Percentiles rank a stretch among this genome's conserved stretches.
Evolutionary conservation across 495 filamentous ascomycete species (phyloP).

Genomic region (Podospora bellae-mahoneyi): DNA sequence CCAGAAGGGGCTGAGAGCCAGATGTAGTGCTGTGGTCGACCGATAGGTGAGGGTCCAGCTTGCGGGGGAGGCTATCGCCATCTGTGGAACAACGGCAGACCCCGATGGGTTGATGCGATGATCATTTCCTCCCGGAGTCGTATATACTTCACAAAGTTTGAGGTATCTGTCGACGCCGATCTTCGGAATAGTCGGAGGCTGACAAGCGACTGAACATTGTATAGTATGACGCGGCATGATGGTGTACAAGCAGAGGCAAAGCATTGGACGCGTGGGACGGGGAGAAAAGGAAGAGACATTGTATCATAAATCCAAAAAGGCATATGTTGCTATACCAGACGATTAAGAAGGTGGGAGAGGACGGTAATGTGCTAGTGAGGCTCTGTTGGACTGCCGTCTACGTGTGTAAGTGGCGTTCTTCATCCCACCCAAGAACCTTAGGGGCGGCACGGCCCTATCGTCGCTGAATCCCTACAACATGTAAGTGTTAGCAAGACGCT

Average conservation of each 20-base stretch:
- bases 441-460: background rate
- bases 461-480: background rate
- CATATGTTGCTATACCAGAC: background rate
- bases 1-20: background rate
- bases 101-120: background rate
- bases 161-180: background rate
- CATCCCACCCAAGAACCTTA: background rate
- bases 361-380: background rate
- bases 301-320: background rate
- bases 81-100: background rate
- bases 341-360: background rate
- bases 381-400: background rate
- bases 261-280: background rate
- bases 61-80: background rate
- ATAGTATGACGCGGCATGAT: background rate
- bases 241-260: background rate
- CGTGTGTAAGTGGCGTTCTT: background rate
- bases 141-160: background rate
- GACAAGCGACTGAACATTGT: background rate
- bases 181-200: background rate
- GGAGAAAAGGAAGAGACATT: background rate
- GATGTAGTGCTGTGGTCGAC: background rate
- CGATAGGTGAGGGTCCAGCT: too few species aligned
- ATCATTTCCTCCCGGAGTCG: background rate
- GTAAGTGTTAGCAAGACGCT: background rate